These are phyloP conservation scores for Pseudonitzschia pungens DNA, from an alignment of 108 stramenopile species.

Conservation along the genomic window DNA sequence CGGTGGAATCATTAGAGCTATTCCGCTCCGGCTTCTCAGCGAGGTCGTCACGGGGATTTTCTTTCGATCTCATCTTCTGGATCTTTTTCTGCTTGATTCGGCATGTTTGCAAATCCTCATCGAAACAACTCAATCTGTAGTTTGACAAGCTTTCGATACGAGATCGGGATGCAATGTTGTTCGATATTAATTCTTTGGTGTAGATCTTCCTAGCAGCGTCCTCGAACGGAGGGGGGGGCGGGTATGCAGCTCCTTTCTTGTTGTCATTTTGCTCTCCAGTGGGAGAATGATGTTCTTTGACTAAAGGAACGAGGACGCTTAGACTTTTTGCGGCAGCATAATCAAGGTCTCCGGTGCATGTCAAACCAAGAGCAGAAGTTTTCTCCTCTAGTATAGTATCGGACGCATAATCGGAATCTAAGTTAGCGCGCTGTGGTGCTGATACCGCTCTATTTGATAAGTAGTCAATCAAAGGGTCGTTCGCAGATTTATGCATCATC, in stretches of 20 bases:
- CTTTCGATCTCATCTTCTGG: background rate
- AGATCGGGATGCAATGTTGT: background rate
- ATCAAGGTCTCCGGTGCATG: background rate
- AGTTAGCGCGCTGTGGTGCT: too few species aligned
- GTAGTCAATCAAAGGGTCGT: too few species aligned
- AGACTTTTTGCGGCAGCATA: conserved; percentile 5
- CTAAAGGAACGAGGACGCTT: background rate
- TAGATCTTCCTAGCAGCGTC: background rate
- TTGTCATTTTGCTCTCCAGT: too few species aligned
- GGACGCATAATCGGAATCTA: too few species aligned
- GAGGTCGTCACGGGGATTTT: background rate
- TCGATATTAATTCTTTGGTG: background rate
- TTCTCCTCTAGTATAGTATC: too few species aligned
- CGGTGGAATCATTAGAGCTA: background rate
- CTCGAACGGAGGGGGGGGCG: background rate
- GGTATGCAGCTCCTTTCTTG: too few species aligned
- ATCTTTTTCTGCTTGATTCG: background rate
- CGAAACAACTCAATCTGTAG: background rate
- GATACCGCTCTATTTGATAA: too few species aligned
- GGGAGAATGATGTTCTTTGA: background rate
- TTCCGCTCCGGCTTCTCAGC: background rate
- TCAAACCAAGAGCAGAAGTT: background rate
- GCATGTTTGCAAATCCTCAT: background rate
- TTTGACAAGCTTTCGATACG: background rate
- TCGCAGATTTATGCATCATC: too few species aligned